A percentile compares a stretch with the other conserved stretches of the same genome.
These are phyloP conservation scores for Tubosaeta sp. DNA, from an alignment of 768 basidiomycete genomes.

Conservation along the genomic window DNA sequence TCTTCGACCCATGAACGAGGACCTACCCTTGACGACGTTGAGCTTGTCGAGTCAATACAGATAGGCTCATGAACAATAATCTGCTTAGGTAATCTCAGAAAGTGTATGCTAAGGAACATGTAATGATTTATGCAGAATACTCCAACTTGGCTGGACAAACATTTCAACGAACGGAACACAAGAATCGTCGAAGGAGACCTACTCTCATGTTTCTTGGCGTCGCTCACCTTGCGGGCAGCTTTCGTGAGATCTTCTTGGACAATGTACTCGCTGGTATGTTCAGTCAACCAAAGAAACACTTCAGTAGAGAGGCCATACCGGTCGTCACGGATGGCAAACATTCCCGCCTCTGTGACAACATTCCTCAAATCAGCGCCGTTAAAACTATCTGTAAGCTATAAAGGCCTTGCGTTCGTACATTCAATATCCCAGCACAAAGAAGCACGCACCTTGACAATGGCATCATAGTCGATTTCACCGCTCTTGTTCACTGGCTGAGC, in stretches of 20 bases:
- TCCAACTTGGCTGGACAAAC: slow-evolving; percentile 37
- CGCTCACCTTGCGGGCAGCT: slow-evolving; percentile 91
- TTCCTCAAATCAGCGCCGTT: slow-evolving; percentile 97
- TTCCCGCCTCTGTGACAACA: slow-evolving; percentile 92
- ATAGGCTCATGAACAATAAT: background rate
- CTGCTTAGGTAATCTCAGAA: slow-evolving; percentile 15
- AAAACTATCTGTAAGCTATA: slow-evolving; percentile 81
- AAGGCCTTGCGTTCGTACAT: slow-evolving; percentile 2
- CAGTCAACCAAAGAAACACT: slow-evolving; percentile 1
- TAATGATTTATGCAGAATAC: slow-evolving; percentile 36
- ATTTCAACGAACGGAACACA: background rate
- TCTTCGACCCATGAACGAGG: slow-evolving; percentile 58
- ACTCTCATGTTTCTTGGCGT: slow-evolving; percentile 98
- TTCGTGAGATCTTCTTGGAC: slow-evolving; percentile 95
- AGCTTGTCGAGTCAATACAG: background rate
- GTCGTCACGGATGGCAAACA: slow-evolving; percentile 98
- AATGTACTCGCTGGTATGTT: slow-evolving; percentile 65
- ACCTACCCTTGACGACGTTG: too few species aligned
- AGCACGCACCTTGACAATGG: slow-evolving; percentile 80
- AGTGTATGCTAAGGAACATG: slow-evolving; percentile 21
- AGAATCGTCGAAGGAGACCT: slow-evolving; percentile 29
- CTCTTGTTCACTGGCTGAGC: slow-evolving; percentile 90
- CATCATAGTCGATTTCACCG: slow-evolving; percentile 96
- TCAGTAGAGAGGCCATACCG: slow-evolving; percentile 43
- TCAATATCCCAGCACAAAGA: background rate